These are phyloP conservation scores for Conoideocrella luteorostrata DNA, from an alignment of 2,329 filamentous ascomycete genomes.

Conservation along the genomic window DNA sequence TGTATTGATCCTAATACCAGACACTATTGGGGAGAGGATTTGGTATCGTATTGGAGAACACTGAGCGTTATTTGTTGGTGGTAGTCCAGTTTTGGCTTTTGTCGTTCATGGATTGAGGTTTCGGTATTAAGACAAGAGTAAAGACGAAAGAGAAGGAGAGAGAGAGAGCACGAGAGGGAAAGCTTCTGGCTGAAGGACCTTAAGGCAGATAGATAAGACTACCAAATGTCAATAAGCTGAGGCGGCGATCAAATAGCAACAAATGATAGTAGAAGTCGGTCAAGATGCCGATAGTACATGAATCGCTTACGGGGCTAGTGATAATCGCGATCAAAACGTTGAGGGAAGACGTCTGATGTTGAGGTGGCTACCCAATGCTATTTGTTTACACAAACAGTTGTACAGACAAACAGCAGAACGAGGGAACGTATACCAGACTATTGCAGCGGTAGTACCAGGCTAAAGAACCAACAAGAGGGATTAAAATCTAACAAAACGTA, in stretches of 20 bases:
- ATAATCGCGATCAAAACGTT: background rate
- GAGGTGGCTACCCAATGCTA: slow-evolving; percentile 7
- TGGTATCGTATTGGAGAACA: too few relatives aligned
- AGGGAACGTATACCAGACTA: slow-evolving; percentile 1
- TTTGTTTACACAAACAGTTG: slow-evolving; percentile 8
- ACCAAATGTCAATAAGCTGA: background rate
- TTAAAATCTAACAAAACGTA: slow-evolving; percentile 6
- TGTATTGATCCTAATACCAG: too few relatives aligned
- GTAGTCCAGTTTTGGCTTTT: background rate
- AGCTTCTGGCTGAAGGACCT: too few relatives aligned
- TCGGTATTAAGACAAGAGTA: background rate
- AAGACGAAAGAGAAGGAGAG: background rate
- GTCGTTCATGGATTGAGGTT: background rate
- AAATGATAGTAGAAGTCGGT: too few relatives aligned
- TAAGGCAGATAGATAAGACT: background rate
- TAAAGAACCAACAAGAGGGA: slow-evolving; percentile 2
- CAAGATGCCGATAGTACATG: too few relatives aligned
- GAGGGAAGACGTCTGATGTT: slow-evolving; percentile 8
- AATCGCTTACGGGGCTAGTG: background rate
- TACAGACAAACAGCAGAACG: background rate
- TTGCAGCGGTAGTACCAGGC: slow-evolving; percentile 4
- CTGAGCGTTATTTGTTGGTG: too few relatives aligned
- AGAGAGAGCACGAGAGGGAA: too few relatives aligned
- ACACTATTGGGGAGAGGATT: too few relatives aligned
- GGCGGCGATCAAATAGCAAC: background rate